A percentile compares a stretch with the other conserved stretches of the same genome.
Conservation (phyloP, 169 alveolate genomes). For the Plasmodium gonderi region DNA sequence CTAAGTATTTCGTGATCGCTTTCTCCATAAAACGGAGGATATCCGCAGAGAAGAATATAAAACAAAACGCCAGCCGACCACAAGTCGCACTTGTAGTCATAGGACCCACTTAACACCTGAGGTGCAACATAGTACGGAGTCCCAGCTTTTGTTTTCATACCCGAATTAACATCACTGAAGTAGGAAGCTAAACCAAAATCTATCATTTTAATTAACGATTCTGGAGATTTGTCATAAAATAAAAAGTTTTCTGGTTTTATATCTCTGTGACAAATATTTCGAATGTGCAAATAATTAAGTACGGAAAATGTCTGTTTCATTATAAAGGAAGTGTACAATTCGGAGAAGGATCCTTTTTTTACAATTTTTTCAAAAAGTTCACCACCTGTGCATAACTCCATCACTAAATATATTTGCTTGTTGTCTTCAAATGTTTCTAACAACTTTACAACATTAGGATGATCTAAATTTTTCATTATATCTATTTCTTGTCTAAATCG, state of each 20-base stretch:
- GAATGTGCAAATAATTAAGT: conserved; percentile 95
- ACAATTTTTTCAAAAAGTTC: conserved; percentile 90
- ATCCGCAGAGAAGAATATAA: conserved; percentile 91
- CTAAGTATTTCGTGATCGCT: conserved; percentile 88
- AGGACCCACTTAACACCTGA: conserved; percentile 86
- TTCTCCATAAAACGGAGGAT: conserved; percentile 92
- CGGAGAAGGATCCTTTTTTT: conserved; percentile 88
- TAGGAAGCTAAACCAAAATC: conserved; percentile 92
- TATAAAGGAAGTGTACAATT: conserved; percentile 78
- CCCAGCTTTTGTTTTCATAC: conserved; percentile 82
- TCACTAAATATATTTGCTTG: conserved; percentile 86
- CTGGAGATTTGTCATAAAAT: conserved; percentile 76
- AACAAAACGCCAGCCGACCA: conserved; percentile 90
- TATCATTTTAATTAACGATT: conserved; percentile 88
- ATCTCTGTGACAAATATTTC: conserved; percentile 98
- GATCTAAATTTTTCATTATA: conserved; percentile 91
- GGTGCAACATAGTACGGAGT: conserved; percentile 89
- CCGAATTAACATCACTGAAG: conserved; percentile 76
- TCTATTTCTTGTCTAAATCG: conserved; percentile 88
- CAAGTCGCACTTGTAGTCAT: conserved; percentile 89
- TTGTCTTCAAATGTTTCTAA: conserved; percentile 91
- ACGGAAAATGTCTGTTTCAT: conserved; percentile 92
- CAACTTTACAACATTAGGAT: conserved; percentile 95
- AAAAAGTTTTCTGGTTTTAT: conserved; percentile 98
- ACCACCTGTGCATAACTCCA: conserved; percentile 94